Conservation (phyloP, 2,329 filamentous ascomycete genomes). For the Ophiostoma novo-ulmi region DNA sequence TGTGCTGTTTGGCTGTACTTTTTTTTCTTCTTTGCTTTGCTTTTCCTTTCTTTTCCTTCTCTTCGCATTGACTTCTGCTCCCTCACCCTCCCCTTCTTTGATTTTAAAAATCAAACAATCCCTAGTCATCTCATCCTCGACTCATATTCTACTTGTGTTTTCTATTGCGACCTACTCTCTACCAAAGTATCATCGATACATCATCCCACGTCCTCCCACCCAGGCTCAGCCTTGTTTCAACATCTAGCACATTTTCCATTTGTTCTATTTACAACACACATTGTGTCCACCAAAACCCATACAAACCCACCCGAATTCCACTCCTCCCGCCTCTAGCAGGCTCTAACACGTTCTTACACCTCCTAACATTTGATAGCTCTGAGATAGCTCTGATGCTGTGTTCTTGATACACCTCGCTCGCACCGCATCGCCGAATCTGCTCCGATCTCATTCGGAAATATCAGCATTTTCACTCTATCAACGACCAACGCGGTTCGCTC, state of each 20-base stretch:
- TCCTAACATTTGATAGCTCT: not conserved
- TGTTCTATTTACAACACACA: not conserved
- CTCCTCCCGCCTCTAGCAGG: not conserved
- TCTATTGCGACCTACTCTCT: not conserved
- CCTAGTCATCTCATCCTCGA: not conserved
- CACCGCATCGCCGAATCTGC: constrained; percentile 10
- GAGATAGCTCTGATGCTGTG: not conserved
- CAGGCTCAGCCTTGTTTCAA: constrained; percentile 4
- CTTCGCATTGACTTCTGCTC: not conserved
- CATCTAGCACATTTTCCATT: not conserved
- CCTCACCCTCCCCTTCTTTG: not conserved
- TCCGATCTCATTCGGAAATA: constrained; percentile 6
- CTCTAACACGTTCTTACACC: not conserved
- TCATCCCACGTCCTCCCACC: not conserved
- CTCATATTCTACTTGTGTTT: not conserved
- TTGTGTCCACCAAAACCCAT: not conserved
- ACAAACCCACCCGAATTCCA: not conserved
- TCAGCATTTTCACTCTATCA: not conserved
- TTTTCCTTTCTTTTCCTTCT: not conserved
- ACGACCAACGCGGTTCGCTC: not conserved
- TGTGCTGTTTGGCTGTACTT: not conserved
- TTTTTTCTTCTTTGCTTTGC: not conserved
- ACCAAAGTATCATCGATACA: not conserved
- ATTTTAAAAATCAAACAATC: not conserved
- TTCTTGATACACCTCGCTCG: not conserved